Evolutionary conservation across 305 asterid genomes (phyloP), one percentile per base, ranked within the genome.

Genomic region (Fraxinus platypoda): DNA sequence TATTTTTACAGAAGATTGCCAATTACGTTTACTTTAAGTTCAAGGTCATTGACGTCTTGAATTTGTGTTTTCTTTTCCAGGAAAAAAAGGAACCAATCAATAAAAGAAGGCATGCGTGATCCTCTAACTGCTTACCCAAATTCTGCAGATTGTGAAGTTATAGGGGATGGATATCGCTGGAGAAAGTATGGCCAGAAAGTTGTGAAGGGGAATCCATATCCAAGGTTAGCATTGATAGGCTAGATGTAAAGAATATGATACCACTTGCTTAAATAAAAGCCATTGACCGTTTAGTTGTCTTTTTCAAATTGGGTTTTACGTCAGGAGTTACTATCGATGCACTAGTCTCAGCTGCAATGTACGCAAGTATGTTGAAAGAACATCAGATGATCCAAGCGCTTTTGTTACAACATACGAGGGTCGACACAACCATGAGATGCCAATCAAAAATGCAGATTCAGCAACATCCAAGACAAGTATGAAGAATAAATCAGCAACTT

Each of bases 171-270:
- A 66, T 95, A 88, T 88, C 97, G 97, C 17, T 95, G 98, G 98
- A 92, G 98, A 89, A 95, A 95, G 86, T 95, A 95, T 46, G 98
- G 98, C 7, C 98, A 95, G 87, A 95, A 95, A 89, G 93, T 92
- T 34, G 98, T 95, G 71, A 93, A 90, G 85, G 98, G 98, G 77
- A 93, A 91, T 83, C 82, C 86, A 52, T 92, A 91, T 80, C 98
- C 98, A 35, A 93, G 98, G 98, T 95, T 86, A 52, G 62, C 62
- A 52, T 52, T 17, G 21, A 52, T 15, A 76, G 21, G 34, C 38
- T 23, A 41, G 12, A 75, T 1, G 62, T 52, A 52, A 52, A 52
- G 62, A 52, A 52, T 52, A 19, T 38, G 19, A 3, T 38, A 75
- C 15, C 62, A 41, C 6, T 19, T 9, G 59, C 43, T 17, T 43